phyloP scores from a whole-genome alignment of 495 filamentous ascomycete species.

The Aspergillus sparsus region DNA sequence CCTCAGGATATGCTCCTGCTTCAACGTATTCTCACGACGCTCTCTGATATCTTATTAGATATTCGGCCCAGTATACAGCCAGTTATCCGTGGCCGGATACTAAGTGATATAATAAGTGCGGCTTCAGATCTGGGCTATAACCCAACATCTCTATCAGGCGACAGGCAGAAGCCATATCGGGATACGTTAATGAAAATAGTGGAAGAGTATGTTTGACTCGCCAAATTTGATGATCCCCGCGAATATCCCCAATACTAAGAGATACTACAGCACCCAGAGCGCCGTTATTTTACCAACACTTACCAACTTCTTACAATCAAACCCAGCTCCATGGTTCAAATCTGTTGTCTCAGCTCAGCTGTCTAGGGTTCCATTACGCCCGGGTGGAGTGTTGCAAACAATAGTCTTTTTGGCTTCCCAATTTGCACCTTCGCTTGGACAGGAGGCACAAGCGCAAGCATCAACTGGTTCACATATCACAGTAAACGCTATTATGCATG shows the following conservation, averaged over 20 bases:
- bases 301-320: conserved; percentile 48
- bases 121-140: conserved; percentile 45
- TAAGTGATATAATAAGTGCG: conserved; percentile 49
- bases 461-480: conserved; percentile 64
- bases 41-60: conserved; percentile 39
- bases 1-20: conserved; percentile 38
- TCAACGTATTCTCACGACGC: conserved; percentile 28
- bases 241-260: conserved; percentile 22
- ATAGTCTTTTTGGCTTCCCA: conserved; percentile 69
- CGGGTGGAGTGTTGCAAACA: conserved; percentile 64
- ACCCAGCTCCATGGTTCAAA: conserved; percentile 50
- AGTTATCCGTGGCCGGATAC: conserved; percentile 43
- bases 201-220: conserved; percentile 40
- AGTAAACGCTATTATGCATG: conserved; percentile 69
- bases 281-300: conserved; percentile 47
- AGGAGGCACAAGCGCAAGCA: conserved; percentile 36
- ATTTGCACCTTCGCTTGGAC: conserved; percentile 50
- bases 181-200: conserved; percentile 39
- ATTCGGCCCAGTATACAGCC: conserved; percentile 40
- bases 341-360: conserved; percentile 53
- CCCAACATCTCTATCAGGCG: conserved; percentile 25
- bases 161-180: conserved; percentile 28
- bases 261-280: conserved; percentile 39
- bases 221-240: background rate
- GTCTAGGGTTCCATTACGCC: conserved; percentile 63